Base-by-base conservation (phyloP, 2,329 filamentous ascomycete species). In the Penicillium sp. region DNA sequence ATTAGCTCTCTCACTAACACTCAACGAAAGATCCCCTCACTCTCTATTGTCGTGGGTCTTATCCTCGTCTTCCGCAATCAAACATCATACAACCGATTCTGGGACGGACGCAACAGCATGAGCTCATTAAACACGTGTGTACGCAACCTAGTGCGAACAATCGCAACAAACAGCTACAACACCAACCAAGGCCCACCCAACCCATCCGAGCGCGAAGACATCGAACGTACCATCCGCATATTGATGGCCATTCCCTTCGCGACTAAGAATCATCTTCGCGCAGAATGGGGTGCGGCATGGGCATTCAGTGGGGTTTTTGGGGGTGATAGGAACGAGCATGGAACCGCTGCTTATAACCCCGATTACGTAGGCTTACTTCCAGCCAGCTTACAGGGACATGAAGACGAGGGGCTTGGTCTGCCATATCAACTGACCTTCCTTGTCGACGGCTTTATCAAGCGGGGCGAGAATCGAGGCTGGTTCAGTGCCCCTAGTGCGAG, bases 51-150 rank as follows among this genome's bases (percentile, higher is more conserved):
- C 47, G 85, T 88, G 2, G 85, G 85, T 63, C 69, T 88, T 36
- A 87, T 88, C 80, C 82, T 88, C 52, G 85, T 88, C 24, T 87
- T 88, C 73, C 80, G 85, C 33, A 87, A 88, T 62, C 79, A 81
- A 60, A 87, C 84, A 3, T 82, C 78, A 49, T 87, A 87, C 71
- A 85, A 86, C 61, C 78, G 85, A 2, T 87, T 87, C 74, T 87
- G 85, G 85, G 81, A 81, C 3, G 83, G 83, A 4, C 74, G 83
- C 39, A 81, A 81, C 60, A 79, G 83, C 59, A 77, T 87, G 51
- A 83, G 78, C 10, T 79, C 78, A 0, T 77, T 87, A 26, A 79
- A 79, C 44, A 85, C 84, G n/a, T 76, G 76, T 34, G 78, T 87
- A 13, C 79, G 85, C 51, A 87, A 86, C 60, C 75, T 88, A 0